Conservation (phyloP, 345 rosid species). For the Eucalyptus rudis region DNA sequence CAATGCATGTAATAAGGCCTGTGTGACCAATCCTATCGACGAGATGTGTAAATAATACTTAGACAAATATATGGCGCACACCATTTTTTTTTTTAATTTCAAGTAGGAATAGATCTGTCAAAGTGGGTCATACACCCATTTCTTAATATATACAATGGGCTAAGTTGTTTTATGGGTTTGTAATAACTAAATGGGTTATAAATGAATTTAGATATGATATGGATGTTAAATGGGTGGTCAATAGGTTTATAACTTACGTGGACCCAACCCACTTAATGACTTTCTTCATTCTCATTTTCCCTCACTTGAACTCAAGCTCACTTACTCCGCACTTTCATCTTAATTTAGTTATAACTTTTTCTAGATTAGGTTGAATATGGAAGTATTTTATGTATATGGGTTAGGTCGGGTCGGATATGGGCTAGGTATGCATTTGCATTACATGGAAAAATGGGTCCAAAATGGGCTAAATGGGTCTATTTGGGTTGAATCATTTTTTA, state of each 20-base stretch:
- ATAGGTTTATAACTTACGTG: neutral
- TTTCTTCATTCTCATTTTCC: neutral
- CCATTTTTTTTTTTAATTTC: neutral
- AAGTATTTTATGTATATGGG: neutral
- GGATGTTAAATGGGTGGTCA: neutral
- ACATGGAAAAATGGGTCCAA: neutral
- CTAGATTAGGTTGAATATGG: neutral
- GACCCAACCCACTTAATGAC: neutral
- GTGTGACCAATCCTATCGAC: neutral
- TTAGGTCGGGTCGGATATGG: rapidly evolving
- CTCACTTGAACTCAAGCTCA: neutral
- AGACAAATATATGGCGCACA: neutral
- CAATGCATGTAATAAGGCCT: neutral
- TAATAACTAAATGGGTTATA: neutral
- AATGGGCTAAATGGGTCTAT: no score
- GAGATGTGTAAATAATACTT: neutral
- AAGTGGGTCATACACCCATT: no score
- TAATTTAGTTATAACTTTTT: no score
- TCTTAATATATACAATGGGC: neutral
- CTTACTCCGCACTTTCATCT: neutral
- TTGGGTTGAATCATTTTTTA: neutral
- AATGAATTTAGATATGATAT: no score
- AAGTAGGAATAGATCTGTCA: no score
- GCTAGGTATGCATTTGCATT: neutral
- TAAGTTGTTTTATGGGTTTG: no score